phyloP scores from a whole-genome alignment of 1,284 basidiomycete genomes.

The Mycosarcoma mackinlayi region DNA sequence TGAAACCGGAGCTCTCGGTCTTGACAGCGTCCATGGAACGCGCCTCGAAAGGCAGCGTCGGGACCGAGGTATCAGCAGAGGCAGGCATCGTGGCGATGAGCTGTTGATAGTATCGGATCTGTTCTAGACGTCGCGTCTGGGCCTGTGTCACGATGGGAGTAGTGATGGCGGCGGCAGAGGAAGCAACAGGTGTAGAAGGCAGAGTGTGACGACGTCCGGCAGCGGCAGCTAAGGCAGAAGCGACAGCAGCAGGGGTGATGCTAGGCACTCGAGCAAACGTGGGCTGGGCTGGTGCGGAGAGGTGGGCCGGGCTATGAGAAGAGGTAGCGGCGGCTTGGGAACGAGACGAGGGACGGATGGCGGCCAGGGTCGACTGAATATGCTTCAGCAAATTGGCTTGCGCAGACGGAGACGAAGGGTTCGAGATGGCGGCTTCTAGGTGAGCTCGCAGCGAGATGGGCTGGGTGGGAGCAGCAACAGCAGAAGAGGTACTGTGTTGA shows the following conservation, averaged over 20 bases:
- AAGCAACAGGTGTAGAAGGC: conserved; percentile 19
- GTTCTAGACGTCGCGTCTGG: conserved; percentile 45
- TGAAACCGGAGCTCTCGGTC: conserved; percentile 34
- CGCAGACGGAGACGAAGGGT: conserved; percentile 47
- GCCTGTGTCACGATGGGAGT: conserved; percentile 6
- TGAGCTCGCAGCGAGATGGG: conserved; percentile 46
- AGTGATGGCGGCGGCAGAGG: conserved; percentile 3
- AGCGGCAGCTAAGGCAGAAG: conserved; percentile 34
- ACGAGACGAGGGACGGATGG: conserved; percentile 33
- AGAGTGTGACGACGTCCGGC: conserved; percentile 43
- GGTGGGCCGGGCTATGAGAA: conserved; percentile 17
- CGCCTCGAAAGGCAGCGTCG: conserved; percentile 39
- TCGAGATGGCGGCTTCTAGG: conserved; percentile 50
- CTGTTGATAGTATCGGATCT: conserved; percentile 50
- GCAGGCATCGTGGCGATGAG: conserved; percentile 51
- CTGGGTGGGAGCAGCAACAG: conserved; percentile 1
- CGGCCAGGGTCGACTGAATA: conserved; percentile 39
- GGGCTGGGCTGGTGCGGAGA: conserved; percentile 18
- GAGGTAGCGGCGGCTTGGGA: conserved; percentile 18
- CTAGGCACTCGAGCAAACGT: conserved; percentile 47
- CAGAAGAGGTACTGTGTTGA: conserved; percentile 1
- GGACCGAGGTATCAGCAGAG: conserved; percentile 35
- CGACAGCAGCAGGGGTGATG: conserved; percentile 41
- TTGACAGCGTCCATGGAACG: conserved; percentile 35
- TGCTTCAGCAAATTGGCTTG: conserved; percentile 47